Base-by-base conservation (phyloP, 2,329 filamentous ascomycete genomes). In the Blastomyces parvus region DNA sequence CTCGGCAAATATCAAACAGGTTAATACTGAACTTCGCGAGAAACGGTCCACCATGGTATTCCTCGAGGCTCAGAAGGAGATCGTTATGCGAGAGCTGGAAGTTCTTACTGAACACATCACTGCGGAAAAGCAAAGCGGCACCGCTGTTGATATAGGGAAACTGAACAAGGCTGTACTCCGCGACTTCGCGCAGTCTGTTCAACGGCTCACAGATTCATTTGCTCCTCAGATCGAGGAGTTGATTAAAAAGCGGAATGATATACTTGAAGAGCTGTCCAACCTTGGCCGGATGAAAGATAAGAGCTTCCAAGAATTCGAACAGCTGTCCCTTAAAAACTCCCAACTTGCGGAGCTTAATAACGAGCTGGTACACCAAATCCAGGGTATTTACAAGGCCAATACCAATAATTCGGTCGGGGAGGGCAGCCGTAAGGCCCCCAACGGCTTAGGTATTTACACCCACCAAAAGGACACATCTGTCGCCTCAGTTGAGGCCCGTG, bases 11-110 rank as follows among this genome's bases (percentile, higher is more conserved):
- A 85, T 87, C 65, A 88, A 88, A 76, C 88, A 87, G 69, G 86
- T 95, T 38, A 95, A 95, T 75, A 91, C 88, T 69, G 93, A 92
- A 73, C 80, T 97, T 30, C 83, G 89, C 44, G 92, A 97, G 76
- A 97, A 97, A 79, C 84, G 94, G 64, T 96, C 95, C 70, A 97
- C 94, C 0, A 94, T 99, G 74, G 93, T 93, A 7, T 89, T 95
- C 22, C 81, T 97, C 60, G 93, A 97, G 73, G 93, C 92, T 0
- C 91, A 97, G 76, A 91, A 91, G 60, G 93, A 97, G 76, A 92
- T 97, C 74, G 93, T 96, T 77, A 90, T 97, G 70, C 88, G 90
- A 50, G 91, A 97, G 74, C 81, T 97, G 22, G 91, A 96, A 72
- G 88, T 93, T 46, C 84, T 97, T 70, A 92, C 91, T 3, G 90